These are phyloP conservation scores for Prunus davidiana DNA, from an alignment of 306 rosid genomes.

Conservation along the genomic window DNA sequence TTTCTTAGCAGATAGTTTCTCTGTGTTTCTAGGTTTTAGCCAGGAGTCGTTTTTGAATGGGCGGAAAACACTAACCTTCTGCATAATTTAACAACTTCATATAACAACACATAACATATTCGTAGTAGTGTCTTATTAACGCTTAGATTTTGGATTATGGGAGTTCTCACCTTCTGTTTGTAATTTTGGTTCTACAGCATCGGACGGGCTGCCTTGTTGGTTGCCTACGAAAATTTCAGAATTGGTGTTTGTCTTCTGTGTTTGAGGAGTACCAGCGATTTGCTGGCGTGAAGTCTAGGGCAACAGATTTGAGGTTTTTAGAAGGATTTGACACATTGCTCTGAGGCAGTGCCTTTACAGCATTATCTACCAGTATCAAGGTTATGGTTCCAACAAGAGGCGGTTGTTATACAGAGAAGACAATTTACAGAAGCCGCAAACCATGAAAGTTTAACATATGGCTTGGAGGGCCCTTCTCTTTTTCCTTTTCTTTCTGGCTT, in stretches of 20 bases:
- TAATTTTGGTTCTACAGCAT: constrained; percentile 48
- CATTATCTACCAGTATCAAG: constrained; percentile 88
- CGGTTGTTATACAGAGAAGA: constrained; percentile 69
- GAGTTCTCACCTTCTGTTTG: background rate
- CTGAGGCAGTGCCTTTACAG: constrained; percentile 91
- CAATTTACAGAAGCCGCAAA: constrained; percentile 62
- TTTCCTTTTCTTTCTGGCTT: background rate
- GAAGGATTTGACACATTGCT: constrained; percentile 50
- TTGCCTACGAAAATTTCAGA: constrained; percentile 88
- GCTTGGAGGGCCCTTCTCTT: constrained; percentile 11
- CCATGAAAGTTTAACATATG: constrained; percentile 43
- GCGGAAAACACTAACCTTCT: background rate
- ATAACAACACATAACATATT: background rate
- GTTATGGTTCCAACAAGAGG: constrained; percentile 76
- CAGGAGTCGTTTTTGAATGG: background rate
- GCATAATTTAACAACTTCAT: background rate
- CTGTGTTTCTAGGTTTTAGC: background rate
- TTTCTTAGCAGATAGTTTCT: background rate
- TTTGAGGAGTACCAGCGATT: constrained; percentile 80
- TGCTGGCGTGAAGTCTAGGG: constrained; percentile 73
- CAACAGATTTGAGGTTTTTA: constrained; percentile 62
- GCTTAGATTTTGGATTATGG: background rate
- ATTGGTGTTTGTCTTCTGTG: constrained; percentile 84
- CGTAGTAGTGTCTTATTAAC: background rate
- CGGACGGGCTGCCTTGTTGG: constrained; percentile 92